phyloP scores from a whole-genome alignment of 2,329 filamentous ascomycete genomes.

The Rhynchosporium graminicola region DNA sequence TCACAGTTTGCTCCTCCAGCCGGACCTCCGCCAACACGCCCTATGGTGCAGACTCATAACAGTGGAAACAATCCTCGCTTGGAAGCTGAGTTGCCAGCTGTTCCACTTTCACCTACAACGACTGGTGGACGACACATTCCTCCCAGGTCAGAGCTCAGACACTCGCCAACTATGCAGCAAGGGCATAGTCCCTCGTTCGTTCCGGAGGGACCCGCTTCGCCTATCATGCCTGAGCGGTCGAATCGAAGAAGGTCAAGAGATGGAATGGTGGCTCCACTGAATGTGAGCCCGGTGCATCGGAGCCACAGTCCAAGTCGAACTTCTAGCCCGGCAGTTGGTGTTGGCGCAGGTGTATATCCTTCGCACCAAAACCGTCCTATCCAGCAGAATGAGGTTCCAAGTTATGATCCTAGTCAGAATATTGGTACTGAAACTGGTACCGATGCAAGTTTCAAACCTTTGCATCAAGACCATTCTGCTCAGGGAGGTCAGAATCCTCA shows the following conservation, averaged over 20 bases:
- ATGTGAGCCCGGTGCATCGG: conserved; percentile 13
- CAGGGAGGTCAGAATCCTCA: too few species aligned
- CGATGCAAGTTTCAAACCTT: too few species aligned
- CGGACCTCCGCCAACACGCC: conserved; percentile 8
- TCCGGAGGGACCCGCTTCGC: conserved; percentile 10
- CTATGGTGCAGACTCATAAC: not conserved
- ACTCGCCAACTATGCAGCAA: conserved; percentile 1
- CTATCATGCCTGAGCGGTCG: conserved; percentile 18
- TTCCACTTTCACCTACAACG: conserved; percentile 7
- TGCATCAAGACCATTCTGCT: too few species aligned
- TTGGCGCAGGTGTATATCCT: not conserved
- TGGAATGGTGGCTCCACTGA: conserved; percentile 20
- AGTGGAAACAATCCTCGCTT: conserved; percentile 7
- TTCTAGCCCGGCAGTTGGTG: not conserved
- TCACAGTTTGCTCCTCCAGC: conserved; percentile 13
- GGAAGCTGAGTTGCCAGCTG: conserved; percentile 9
- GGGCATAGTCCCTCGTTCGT: conserved; percentile 4
- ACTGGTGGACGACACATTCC: conserved; percentile 9
- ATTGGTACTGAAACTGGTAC: too few species aligned
- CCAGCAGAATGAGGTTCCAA: not conserved
- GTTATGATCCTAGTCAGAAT: not conserved
- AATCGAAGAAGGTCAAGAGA: conserved; percentile 25
- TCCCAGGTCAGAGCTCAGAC: conserved; percentile 10
- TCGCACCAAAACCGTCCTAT: not conserved
- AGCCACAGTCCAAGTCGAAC: conserved; percentile 1